Base-by-base conservation (phyloP, 1,139 yeast genomes). In the Geotrichum aggregatum region DNA sequence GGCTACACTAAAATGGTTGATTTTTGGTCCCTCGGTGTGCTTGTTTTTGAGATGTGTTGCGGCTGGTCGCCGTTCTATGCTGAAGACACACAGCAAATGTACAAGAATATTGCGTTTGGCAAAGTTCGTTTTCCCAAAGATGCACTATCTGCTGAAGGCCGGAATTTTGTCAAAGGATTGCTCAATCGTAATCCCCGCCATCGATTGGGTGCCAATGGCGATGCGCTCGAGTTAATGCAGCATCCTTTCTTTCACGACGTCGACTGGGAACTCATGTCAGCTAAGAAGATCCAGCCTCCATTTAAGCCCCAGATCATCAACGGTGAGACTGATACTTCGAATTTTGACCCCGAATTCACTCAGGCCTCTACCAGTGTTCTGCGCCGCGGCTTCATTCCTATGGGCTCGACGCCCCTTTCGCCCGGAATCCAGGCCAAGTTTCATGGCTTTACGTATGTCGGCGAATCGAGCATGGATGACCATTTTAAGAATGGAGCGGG, bases 41-140 rank as follows among this genome's bases (percentile, higher is more conserved):
- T 92, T 49, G 75, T 92, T 44, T 92, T 87, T 67, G 98, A 92
- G 69, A 92, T 92, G 98, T 78, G 97, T 69, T 92, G 98, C 72
- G 98, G 98, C 41, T 92, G 98, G 98, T 86, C 96, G n/a, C 98
- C 98, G 52, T 92, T 92, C 68, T 91, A 88, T 66, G 98, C 98
- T 41, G 97, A 91, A 58, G 92, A 87, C 67, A 88, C 95, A 50
- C 98, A 92, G 73, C 96, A 91, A 71, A 92, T 92, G 98, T 92
- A 92, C 74, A 91, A 91, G 72, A 92, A 92, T 71, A 92, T 92
- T 72, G 98, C 98, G 2, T 92, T 89, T 72, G 98, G 98, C 58
- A 92, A 92, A 68, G 98, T 92, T 30, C 78, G 96, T 63, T 92
- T 92, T 71, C 98, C 98, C 44, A 88, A 91, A 67, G 98, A 92